phyloP scores from a whole-genome alignment of 1,284 basidiomycete genomes.

The Leucocoprinus gongylophorus region DNA sequence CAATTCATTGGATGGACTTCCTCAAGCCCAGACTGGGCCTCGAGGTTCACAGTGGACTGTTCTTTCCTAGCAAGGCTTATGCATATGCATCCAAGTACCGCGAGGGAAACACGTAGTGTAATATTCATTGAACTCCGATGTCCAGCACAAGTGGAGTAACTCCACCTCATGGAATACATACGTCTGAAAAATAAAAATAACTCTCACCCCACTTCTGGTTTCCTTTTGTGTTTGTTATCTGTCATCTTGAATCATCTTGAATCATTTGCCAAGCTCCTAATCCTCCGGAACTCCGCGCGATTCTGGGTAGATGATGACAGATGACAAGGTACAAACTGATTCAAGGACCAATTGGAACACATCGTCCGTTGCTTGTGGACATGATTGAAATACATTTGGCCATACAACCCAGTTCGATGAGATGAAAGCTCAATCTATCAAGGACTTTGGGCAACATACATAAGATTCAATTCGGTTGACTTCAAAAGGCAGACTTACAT shows the following conservation, averaged over 20 bases:
- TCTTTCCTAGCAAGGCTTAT: background rate
- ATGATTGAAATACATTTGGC: no score
- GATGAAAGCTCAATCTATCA: constrained; percentile 6
- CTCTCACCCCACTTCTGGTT: background rate
- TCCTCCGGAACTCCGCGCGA: no score
- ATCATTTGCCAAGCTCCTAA: no score
- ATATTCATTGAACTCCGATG: background rate
- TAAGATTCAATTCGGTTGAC: background rate
- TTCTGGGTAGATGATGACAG: no score
- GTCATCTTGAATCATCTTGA: no score
- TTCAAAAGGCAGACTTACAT: constrained; percentile 16
- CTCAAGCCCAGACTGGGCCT: background rate
- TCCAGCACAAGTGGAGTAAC: background rate
- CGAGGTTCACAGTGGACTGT: background rate
- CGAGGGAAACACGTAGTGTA: background rate
- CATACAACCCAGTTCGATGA: background rate
- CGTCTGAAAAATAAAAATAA: background rate
- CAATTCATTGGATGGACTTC: background rate
- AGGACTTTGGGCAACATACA: background rate
- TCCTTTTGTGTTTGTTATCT: background rate
- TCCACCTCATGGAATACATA: background rate
- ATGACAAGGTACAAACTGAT: no score
- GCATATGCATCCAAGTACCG: background rate
- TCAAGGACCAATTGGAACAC: no score
- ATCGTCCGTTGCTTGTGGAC: no score